phyloP scores from a whole-genome alignment of 768 basidiomycete species.

The Boletus fagicola region DNA sequence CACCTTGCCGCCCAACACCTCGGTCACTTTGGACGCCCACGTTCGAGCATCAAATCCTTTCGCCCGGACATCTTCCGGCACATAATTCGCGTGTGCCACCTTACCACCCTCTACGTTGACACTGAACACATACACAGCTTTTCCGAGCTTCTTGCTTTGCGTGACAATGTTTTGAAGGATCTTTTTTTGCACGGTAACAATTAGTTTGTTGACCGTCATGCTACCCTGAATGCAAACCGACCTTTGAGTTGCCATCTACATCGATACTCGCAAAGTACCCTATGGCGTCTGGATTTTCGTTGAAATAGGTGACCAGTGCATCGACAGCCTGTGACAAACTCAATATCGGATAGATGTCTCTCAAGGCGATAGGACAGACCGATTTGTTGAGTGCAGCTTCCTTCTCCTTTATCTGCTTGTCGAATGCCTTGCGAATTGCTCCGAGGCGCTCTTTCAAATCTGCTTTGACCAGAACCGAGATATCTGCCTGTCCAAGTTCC shows the following conservation, averaged over 20 bases:
- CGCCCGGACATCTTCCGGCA: constrained; percentile 60
- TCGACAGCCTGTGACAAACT: constrained; percentile 59
- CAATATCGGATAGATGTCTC: not conserved
- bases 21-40: constrained; percentile 83
- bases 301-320: constrained; percentile 67
- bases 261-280: constrained; percentile 71
- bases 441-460: constrained; percentile 73
- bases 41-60: constrained; percentile 76
- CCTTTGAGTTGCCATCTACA: constrained; percentile 86
- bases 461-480: constrained; percentile 81
- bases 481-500: constrained; percentile 88
- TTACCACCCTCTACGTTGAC: constrained; percentile 65
- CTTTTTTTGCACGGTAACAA: constrained; percentile 23
- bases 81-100: constrained; percentile 84
- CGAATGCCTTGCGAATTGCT: constrained; percentile 74
- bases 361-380: constrained; percentile 40
- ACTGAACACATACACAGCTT: constrained; percentile 88
- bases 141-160: constrained; percentile 77
- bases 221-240: constrained; percentile 25
- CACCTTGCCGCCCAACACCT: constrained; percentile 90
- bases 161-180: constrained; percentile 71
- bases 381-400: constrained; percentile 75
- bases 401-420: constrained; percentile 80
- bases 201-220: not conserved
- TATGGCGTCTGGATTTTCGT: constrained; percentile 66